These are phyloP conservation scores for Magnusiomyces paraingens DNA, from an alignment of 1,139 yeast genomes.

Conservation along the genomic window DNA sequence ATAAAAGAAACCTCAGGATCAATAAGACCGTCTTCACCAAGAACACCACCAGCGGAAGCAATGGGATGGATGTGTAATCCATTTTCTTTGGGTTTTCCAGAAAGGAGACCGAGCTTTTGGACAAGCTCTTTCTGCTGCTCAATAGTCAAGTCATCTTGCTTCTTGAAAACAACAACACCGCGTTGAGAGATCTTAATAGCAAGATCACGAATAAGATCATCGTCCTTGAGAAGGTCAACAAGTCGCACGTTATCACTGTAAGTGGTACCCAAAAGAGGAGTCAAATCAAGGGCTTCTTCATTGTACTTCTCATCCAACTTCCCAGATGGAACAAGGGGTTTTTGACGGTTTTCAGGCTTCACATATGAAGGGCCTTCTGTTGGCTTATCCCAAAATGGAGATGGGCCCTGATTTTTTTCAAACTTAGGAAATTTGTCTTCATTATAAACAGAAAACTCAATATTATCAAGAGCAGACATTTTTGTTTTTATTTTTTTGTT, in stretches of 20 bases:
- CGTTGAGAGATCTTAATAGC: conserved; percentile 58
- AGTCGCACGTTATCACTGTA: conserved; percentile 32
- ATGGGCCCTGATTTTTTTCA: conserved; percentile 8
- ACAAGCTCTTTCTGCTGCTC: conserved; percentile 48
- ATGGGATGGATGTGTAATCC: conserved; percentile 46
- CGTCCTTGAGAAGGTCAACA: conserved; percentile 45
- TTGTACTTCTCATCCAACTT: conserved; percentile 23
- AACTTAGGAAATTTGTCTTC: background rate
- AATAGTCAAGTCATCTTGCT: conserved; percentile 52
- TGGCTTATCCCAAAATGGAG: conserved; percentile 24
- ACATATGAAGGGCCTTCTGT: conserved; percentile 20
- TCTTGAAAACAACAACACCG: conserved; percentile 62
- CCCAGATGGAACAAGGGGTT: conserved; percentile 20
- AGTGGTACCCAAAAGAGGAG: conserved; percentile 32
- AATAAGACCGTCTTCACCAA: conserved; percentile 18
- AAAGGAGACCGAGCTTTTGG: conserved; percentile 53
- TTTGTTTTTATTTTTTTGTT: no score
- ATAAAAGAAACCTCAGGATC: conserved; percentile 20
- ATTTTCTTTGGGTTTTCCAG: conserved; percentile 59
- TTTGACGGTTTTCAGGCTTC: conserved; percentile 16
- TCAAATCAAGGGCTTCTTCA: conserved; percentile 23
- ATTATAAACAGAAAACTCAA: conserved; percentile 6
- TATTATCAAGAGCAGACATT: conserved; percentile 5
- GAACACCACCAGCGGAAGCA: conserved; percentile 30
- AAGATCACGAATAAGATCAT: conserved; percentile 43